Base-by-base conservation (phyloP, 805 yeast species). In the Ogataea pilisensis region DNA sequence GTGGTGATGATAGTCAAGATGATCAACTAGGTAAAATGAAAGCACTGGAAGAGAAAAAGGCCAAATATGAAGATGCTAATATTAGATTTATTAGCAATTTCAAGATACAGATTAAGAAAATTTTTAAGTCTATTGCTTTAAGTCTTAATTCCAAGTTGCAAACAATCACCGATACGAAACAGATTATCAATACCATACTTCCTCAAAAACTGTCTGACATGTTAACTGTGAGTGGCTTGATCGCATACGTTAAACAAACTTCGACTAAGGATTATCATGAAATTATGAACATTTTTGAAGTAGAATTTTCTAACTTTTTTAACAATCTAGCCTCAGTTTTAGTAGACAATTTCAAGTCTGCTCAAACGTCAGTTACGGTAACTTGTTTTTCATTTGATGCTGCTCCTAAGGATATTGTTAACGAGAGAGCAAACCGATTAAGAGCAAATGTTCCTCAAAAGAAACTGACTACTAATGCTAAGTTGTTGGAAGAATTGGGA, bases 11-110 rank as follows among this genome's bases (percentile, higher is more conserved):
- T 30, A 69, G 62, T 17, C 70, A 66, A 9, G 55, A 64, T 34
- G 70, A 70, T 42, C 69, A 69, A 40, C 13, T 29, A 43, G 78
- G 80, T 29, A 72, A 75, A 16, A 83, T 88, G 87, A 69, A 72
- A 42, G 95, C 95, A 0, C 67, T 87, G 43, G 72, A 70, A 44
- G 88, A 85, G 51, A 80, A 83, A 53, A 73, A 78, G 43, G 64
- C 68, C 13, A 71, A 68, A 5, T 85, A 83, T 55, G 86, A 81
- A 50, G 57, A 63, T 17, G 79, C 79, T 1, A 69, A 83, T 1
- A 51, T 56, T 2, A 61, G 65, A 4, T 85, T 88, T 53, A 58
- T 77, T 12, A 42, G 52, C 3, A 66, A 72, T 25, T 69, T 84
- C 39, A 64, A 61, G 22, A 59, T 55, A 18, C 65, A 31, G 39